Conservation (phyloP, 495 filamentous ascomycete genomes). For the Xylaria venustula region DNA sequence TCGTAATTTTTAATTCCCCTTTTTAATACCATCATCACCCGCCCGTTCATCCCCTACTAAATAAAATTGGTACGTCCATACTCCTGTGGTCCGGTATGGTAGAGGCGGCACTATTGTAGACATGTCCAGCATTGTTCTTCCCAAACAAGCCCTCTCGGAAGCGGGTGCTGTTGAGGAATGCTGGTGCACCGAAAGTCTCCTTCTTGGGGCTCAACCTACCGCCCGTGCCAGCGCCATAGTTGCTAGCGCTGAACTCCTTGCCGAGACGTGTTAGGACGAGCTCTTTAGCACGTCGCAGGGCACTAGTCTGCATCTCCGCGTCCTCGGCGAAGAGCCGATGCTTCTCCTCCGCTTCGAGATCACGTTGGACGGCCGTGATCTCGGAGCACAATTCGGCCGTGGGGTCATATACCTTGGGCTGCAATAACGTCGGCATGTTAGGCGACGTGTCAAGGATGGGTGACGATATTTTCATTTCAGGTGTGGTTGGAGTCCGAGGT, state of each 20-base stretch:
- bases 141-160: constrained; percentile 45
- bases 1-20: constrained; percentile 4
- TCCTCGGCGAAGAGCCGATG: constrained; percentile 38
- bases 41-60: constrained; percentile 38
- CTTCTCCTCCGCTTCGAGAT: constrained; percentile 38
- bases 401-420: constrained; percentile 47
- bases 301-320: constrained; percentile 38
- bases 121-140: constrained; percentile 30
- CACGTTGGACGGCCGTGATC: constrained; percentile 42
- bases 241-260: constrained; percentile 34
- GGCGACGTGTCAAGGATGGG: constrained; percentile 46
- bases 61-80: constrained; percentile 52
- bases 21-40: constrained; percentile 1
- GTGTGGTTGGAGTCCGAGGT: constrained; percentile 30
- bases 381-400: constrained; percentile 36
- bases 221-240: background rate
- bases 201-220: constrained; percentile 13
- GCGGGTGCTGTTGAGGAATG: constrained; percentile 29
- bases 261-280: constrained; percentile 45
- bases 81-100: constrained; percentile 31
- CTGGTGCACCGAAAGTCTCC: constrained; percentile 27
- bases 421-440: constrained; percentile 35
- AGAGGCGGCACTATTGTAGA: constrained; percentile 8
- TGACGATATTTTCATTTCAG: constrained; percentile 38
- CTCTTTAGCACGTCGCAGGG: constrained; percentile 44